Evolutionary conservation across 257 asterid genomes (phyloP).

Genomic region (Plectranthus barbatus): DNA sequence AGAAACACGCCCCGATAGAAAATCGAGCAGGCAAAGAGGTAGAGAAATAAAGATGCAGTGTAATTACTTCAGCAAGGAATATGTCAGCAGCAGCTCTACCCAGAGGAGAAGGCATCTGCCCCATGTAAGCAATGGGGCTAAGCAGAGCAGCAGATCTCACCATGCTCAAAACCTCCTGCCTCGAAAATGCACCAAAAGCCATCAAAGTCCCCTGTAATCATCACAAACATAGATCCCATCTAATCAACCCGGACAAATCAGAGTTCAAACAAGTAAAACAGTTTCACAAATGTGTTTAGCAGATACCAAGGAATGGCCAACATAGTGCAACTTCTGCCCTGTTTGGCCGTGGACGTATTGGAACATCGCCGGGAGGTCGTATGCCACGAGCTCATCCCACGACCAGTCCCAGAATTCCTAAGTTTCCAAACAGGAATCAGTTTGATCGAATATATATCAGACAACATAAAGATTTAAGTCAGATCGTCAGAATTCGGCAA

Average conservation of each 20-base stretch:
- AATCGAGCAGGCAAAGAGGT: not conserved
- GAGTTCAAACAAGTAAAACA: not conserved
- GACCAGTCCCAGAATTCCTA: conserved; percentile 79
- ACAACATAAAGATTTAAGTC: no score
- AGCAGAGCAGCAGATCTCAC: conserved; percentile 57
- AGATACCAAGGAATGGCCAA: conserved; percentile 68
- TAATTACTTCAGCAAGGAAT: conserved; percentile 50
- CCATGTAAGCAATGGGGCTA: conserved; percentile 67
- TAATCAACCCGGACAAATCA: no score
- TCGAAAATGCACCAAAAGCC: conserved; percentile 60
- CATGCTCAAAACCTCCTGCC: conserved; percentile 25
- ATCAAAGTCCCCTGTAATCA: conserved; percentile 56
- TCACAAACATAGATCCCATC: not conserved
- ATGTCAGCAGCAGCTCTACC: conserved; percentile 44
- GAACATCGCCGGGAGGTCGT: conserved; percentile 54
- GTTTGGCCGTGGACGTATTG: conserved; percentile 48
- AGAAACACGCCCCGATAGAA: no score
- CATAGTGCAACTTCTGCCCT: conserved; percentile 55
- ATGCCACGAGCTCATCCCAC: conserved; percentile 72
- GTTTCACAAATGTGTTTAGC: not conserved
- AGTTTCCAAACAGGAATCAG: not conserved
- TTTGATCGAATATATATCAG: no score
- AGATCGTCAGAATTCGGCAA: no score
- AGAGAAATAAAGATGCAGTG: not conserved
- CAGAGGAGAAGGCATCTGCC: conserved; percentile 49